Percentiles rank a stretch among this genome's conserved stretches.
Evolutionary conservation across 73 alveolate species (phyloP).

Genomic region (Paramecium sonneborni): DNA sequence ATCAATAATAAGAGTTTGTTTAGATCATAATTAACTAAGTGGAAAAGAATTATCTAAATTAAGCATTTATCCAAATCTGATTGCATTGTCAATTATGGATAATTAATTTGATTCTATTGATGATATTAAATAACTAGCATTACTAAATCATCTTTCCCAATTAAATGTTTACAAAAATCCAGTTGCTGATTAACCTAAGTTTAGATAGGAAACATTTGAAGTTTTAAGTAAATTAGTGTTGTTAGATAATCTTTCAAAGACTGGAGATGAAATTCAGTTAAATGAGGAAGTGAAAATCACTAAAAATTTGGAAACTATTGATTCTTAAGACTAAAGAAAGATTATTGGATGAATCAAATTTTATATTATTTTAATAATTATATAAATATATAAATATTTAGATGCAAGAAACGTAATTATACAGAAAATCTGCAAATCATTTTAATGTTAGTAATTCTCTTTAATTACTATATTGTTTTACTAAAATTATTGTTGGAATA

Average conservation of each 20-base stretch:
- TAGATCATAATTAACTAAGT: slow-evolving; percentile 29
- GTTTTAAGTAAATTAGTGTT: background rate
- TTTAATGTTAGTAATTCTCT: slow-evolving; percentile 9
- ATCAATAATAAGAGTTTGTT: background rate
- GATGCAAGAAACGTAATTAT: slow-evolving; percentile 22
- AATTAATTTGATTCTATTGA: slow-evolving; percentile 32
- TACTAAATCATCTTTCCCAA: background rate
- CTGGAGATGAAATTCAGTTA: slow-evolving; percentile 29
- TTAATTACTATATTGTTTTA: background rate
- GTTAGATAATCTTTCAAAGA: background rate
- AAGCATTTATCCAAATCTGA: slow-evolving; percentile 3
- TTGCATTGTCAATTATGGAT: slow-evolving; percentile 29
- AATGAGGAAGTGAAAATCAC: background rate
- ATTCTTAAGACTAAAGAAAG: background rate
- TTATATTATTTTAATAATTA: background rate
- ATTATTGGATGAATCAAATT: background rate
- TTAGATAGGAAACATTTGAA: slow-evolving; percentile 13
- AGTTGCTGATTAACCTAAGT: slow-evolving; percentile 37
- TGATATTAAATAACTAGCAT: slow-evolving; percentile 27
- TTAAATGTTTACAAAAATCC: slow-evolving; percentile 37
- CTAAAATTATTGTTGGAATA: background rate
- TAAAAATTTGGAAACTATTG: background rate
- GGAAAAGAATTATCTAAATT: slow-evolving; percentile 49
- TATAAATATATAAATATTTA: background rate
- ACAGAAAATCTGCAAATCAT: background rate